phyloP scores from a whole-genome alignment of 2,329 filamentous ascomycete species.

The Penicillium janthinellum region DNA sequence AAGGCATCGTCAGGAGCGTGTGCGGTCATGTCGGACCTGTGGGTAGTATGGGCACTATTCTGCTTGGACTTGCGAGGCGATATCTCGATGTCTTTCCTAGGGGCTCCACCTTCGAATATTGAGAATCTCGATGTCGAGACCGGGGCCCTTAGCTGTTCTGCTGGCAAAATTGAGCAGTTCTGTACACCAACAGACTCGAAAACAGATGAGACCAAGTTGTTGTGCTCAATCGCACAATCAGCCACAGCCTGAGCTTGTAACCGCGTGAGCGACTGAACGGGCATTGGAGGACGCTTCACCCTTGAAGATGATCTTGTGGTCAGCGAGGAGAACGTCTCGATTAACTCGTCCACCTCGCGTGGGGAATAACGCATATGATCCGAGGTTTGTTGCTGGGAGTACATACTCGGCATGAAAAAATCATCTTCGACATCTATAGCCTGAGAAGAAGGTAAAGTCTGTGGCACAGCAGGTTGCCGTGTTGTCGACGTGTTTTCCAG shows the following conservation, averaged over 20 bases:
- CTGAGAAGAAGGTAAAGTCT: conserved; percentile 6
- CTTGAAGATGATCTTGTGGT: conserved; percentile 21
- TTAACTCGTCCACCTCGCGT: conserved; percentile 28
- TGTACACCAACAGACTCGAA: conserved; percentile 9
- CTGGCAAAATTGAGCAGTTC: background rate
- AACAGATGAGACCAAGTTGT: conserved; percentile 11
- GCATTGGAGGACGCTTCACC: conserved; percentile 27
- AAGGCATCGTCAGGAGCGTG: background rate
- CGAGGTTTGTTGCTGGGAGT: conserved; percentile 15
- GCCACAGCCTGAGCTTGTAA: conserved; percentile 10
- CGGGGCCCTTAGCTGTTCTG: conserved; percentile 30
- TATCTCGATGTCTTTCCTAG: background rate
- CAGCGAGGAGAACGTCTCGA: conserved; percentile 29
- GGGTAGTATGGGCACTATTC: background rate
- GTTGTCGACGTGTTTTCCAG: conserved; percentile 32
- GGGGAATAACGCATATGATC: conserved; percentile 2
- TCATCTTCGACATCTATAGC: conserved; percentile 16
- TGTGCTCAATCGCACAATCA: conserved; percentile 12
- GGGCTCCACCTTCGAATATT: background rate
- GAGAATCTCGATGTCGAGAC: conserved; percentile 6
- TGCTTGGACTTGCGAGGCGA: conserved; percentile 1
- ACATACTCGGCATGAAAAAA: conserved; percentile 20
- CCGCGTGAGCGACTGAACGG: conserved; percentile 12
- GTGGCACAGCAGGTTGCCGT: conserved; percentile 16
- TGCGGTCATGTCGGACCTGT: background rate